Percentiles rank a stretch among this genome's conserved stretches.
Conservation (phyloP, 164 flowering plant genomes). For the Brasenia schreberi region DNA sequence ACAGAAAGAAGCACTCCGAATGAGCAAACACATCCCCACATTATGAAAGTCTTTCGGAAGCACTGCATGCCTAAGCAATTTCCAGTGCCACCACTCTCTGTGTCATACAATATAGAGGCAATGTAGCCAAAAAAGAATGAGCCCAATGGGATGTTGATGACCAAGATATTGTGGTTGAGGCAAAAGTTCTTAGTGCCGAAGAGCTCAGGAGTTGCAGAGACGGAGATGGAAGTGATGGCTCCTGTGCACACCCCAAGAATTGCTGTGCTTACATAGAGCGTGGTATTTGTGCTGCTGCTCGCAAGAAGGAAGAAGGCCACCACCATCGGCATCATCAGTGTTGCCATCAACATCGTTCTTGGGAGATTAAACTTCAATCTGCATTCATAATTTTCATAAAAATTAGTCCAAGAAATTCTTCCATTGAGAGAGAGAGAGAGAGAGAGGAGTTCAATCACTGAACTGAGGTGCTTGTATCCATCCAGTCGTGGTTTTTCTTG, state of each 20-base stretch:
- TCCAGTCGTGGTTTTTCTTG: no score
- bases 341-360: slow-evolving; percentile 39
- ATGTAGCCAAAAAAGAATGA: slow-evolving; percentile 58
- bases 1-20: slow-evolving; percentile 49
- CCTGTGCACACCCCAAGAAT: slow-evolving; percentile 66
- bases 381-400: slow-evolving; percentile 2
- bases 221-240: slow-evolving; percentile 60
- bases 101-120: slow-evolving; percentile 52
- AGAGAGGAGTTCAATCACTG: no score
- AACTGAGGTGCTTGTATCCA: no score
- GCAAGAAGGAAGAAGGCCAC: slow-evolving; percentile 42
- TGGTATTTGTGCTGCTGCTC: slow-evolving; percentile 8
- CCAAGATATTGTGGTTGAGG: slow-evolving; percentile 70
- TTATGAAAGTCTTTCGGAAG: slow-evolving; percentile 43
- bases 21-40: slow-evolving; percentile 55
- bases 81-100: slow-evolving; percentile 17
- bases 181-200: slow-evolving; percentile 70
- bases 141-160: slow-evolving; percentile 75
- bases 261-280: slow-evolving; percentile 58
- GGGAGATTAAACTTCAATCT: slow-evolving; percentile 39
- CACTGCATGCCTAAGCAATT: slow-evolving; percentile 59
- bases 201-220: slow-evolving; percentile 57
- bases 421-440: neutral
- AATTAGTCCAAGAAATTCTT: no score
- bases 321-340: slow-evolving; percentile 42